Evolutionary conservation across 306 rosid species (phyloP).

Genomic region (Quercus agrifolia): DNA sequence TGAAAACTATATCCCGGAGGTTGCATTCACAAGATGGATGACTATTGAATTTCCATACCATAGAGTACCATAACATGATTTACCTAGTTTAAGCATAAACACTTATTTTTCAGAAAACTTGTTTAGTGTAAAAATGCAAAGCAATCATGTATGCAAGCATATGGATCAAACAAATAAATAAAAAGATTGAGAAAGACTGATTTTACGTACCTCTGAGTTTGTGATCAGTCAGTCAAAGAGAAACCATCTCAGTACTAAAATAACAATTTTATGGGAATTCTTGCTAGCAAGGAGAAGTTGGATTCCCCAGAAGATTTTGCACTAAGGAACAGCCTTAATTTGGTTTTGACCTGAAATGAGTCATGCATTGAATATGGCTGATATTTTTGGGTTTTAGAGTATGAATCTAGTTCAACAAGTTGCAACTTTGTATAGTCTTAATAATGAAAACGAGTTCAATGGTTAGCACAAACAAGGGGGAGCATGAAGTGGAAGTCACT

Average conservation of each 20-base stretch:
- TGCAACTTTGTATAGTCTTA: neutral
- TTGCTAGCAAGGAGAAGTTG: neutral
- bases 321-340: neutral
- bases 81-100: too few species aligned
- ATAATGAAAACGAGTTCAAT: too few species aligned
- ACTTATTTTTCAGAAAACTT: too few species aligned
- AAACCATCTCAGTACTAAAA: neutral
- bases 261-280: neutral
- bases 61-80: too few species aligned
- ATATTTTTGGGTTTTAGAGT: neutral
- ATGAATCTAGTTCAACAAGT: neutral
- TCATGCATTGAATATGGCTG: neutral
- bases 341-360: neutral
- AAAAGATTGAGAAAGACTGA: neutral
- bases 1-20: neutral
- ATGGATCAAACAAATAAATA: too few species aligned
- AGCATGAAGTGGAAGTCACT: too few species aligned
- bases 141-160: too few species aligned
- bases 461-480: too few species aligned
- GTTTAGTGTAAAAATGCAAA: too few species aligned
- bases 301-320: neutral
- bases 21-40: too few species aligned
- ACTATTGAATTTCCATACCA: too few species aligned
- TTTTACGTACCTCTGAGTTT: slow-evolving; percentile 20
- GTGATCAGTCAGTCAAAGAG: neutral